Base-by-base conservation (phyloP, 2,329 filamentous ascomycete species). In the Neobulgaria alba region DNA sequence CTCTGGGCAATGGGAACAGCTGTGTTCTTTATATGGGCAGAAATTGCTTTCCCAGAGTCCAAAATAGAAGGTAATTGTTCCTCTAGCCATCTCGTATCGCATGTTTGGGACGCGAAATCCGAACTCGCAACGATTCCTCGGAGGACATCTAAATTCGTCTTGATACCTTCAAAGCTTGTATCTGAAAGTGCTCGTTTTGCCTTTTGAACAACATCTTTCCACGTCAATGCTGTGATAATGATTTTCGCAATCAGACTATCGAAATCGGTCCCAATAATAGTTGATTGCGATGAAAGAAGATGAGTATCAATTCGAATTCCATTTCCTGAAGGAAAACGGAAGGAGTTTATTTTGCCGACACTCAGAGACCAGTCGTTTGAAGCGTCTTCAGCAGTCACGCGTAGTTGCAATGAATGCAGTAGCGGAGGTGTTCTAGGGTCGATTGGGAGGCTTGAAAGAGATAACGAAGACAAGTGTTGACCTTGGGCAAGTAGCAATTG, bases 61-160 rank as follows among this genome's bases (percentile, higher is more conserved):
- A 61, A 49, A 30, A 62, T 33, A 14, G 36, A 45, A 36, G 46
- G 50, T 2, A 79, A 63, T 19, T 69, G 66, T 14, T 53, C 47
- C 54, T 76, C 72, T 1, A 81, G 62, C 77, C 77, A 79, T 49
- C 68, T 67, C 0, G 73, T 79, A 48, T 77, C 69, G 42, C 69
- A 71, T 2, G 47, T 46, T 7, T 71, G 68, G 0, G 56, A 45
- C 1, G 62, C 39, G 47, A 82, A 79, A 31, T 71, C 67, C 1
- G 59, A 48, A 47, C 73, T 69, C 0, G 60, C 58, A 3, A 77
- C 59, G 12, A 80, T 73, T 0, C 68, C 74, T 29, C 66, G 61
- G 1, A 82, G 62, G 1, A 79, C 57, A 36, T 65, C 60, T 12
- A 79, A 48, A 43, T 77, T 80, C 0, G 77, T 80, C 48, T 72